phyloP scores from a whole-genome alignment of 257 asterid species.

The Capsicum baccatum region DNA sequence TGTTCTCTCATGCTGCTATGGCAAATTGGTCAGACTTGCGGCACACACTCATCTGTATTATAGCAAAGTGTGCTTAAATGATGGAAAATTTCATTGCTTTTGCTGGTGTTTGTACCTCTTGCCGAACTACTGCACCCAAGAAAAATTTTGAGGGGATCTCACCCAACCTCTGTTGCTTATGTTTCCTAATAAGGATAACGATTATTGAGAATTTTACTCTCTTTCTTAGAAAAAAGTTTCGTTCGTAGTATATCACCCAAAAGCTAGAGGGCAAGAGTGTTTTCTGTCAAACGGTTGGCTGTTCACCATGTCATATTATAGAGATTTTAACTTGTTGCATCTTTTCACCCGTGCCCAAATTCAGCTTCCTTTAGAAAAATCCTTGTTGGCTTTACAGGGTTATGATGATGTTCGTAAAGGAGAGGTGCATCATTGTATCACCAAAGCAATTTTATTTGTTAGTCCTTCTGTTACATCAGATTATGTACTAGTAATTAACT shows the following conservation, averaged over 20 bases:
- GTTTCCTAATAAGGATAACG: too few species aligned
- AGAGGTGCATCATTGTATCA: not conserved
- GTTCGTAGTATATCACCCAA: not conserved
- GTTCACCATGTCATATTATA: not conserved
- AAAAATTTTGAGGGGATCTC: not conserved
- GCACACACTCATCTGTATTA: not conserved
- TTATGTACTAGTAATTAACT: not conserved
- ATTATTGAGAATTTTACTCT: conserved; percentile 2
- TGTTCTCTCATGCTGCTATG: not conserved
- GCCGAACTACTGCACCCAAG: not conserved
- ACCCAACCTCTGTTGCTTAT: not conserved
- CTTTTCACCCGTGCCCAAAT: not conserved
- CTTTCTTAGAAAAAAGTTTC: not conserved
- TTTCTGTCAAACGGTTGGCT: not conserved
- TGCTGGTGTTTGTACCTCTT: not conserved
- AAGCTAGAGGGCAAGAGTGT: not conserved
- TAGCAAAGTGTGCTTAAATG: not conserved
- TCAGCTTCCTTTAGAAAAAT: not conserved
- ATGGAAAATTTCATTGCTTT: not conserved
- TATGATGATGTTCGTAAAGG: too few species aligned
- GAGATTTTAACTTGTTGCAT: not conserved
- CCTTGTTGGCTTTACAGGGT: too few species aligned
- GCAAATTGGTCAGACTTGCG: not conserved
- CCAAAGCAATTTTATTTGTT: not conserved
- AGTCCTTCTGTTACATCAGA: not conserved